These are phyloP conservation scores for Solanum bukasovii DNA, from an alignment of 257 asterid species.

Conservation along the genomic window DNA sequence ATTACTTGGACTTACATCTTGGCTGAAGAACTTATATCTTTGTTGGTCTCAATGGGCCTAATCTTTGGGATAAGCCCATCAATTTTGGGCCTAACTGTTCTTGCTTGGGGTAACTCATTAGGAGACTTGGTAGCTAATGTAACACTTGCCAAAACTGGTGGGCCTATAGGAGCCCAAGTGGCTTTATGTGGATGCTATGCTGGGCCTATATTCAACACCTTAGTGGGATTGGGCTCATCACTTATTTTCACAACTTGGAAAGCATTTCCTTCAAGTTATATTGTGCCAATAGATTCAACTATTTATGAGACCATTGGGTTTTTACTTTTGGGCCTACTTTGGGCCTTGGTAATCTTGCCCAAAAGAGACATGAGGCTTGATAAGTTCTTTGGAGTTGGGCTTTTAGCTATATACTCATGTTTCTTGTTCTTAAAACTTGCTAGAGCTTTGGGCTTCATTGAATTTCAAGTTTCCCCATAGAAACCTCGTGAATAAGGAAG, in stretches of 20 bases:
- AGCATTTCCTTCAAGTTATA: constrained; percentile 36
- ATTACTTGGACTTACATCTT: constrained; percentile 58
- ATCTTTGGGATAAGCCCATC: constrained; percentile 60
- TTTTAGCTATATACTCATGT: constrained; percentile 47
- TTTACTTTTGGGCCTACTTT: constrained; percentile 54
- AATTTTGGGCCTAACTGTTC: constrained; percentile 59
- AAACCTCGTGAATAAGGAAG: too few relatives aligned
- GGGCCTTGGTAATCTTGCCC: constrained; percentile 68
- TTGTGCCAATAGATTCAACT: constrained; percentile 29
- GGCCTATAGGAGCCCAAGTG: constrained; percentile 52
- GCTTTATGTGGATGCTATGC: constrained; percentile 86
- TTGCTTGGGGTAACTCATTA: constrained; percentile 86
- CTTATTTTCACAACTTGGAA: constrained; percentile 47
- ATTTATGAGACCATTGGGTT: constrained; percentile 64
- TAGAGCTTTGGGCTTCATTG: neutral
- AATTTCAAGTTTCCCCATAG: neutral
- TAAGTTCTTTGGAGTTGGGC: constrained; percentile 50
- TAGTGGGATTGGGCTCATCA: constrained; percentile 69
- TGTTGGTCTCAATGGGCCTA: constrained; percentile 44
- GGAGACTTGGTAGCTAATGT: constrained; percentile 67
- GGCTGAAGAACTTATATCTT: constrained; percentile 56
- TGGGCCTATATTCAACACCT: constrained; percentile 65
- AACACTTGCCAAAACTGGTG: constrained; percentile 44
- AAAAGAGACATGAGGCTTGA: constrained; percentile 50
- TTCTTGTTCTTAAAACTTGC: constrained; percentile 2